Evolutionary conservation across 176 grass and related monocot species (phyloP), one percentile per base, ranked within the genome.

Genomic region (Triticum dicoccoides): DNA sequence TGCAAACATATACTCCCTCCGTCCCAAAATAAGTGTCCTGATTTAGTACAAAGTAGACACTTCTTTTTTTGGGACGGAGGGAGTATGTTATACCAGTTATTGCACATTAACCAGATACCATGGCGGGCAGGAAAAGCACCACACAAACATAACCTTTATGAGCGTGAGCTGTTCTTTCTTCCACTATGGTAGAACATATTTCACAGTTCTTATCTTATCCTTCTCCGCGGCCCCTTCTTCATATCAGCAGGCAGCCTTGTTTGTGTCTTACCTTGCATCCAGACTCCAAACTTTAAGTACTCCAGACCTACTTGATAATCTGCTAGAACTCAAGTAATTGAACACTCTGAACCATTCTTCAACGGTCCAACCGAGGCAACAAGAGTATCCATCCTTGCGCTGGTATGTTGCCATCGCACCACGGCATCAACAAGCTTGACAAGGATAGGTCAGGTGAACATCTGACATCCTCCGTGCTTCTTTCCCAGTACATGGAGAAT

Each of bases 351-450:
- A 52, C n/a, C 3, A 56, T 64, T 65, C 78, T 80, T 29, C 2
- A 77, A 12, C 44, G 20, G 4, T 65, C 73, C 29, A 84, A 58
- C 39, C 47, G 58, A 44, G n/a, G 45, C 41, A 14, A 80, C 49
- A 61, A 59, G 58, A n/a, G 45, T 10, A 74, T 9, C 41, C 18
- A 82, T 32, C 37, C 12, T 52, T 52, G 3, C 25, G 85, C 86
- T 34, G 76, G 83, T 52, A 78, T 52, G 61, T 47, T 13, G 45
- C 3, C 80, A 15, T 78, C 65, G 59, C 64, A 80, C 80, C 77
- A 75, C 13, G 83, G 80, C 11, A 35, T 63, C 8, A 85, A 85
- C 49, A 88, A 84, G 74, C 39, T 88, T 38, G 37, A 38, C 37
- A 38, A 38, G 37, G 37, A 38, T 38, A 38, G 6, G 37, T 38